Conservation (phyloP, 1,139 yeast species). For the Nakaseomyces glabratus region DNA sequence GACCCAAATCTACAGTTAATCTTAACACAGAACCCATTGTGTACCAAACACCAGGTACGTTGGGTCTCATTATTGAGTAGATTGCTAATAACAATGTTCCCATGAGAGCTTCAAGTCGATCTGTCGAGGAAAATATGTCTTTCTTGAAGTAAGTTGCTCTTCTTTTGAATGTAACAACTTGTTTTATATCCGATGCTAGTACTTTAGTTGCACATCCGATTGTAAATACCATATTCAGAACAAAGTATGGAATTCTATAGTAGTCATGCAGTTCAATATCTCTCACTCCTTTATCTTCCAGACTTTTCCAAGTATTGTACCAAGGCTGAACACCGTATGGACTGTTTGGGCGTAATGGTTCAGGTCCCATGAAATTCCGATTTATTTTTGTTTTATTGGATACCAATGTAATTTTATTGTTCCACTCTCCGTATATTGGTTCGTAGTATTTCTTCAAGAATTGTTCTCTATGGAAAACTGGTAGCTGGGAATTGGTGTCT, state of each 20-base stretch:
- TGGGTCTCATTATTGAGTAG: conserved; percentile 68
- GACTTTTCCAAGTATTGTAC: conserved; percentile 15
- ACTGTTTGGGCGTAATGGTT: conserved; percentile 5
- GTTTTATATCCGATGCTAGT: conserved; percentile 55
- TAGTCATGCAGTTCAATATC: conserved; percentile 36
- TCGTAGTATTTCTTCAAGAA: conserved; percentile 57
- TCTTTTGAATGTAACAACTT: conserved; percentile 62
- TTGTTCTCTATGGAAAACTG: conserved; percentile 71
- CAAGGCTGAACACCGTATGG: conserved; percentile 14
- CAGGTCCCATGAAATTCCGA: conserved; percentile 21
- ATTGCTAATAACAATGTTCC: conserved; percentile 59
- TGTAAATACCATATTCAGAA: conserved; percentile 68
- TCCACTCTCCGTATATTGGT: conserved; percentile 67
- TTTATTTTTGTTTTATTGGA: conserved; percentile 51
- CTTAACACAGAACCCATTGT: conserved; percentile 73
- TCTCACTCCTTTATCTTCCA: conserved; percentile 8
- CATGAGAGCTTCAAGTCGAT: conserved; percentile 63
- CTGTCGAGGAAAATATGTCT: conserved; percentile 46
- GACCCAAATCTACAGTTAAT: conserved; percentile 71
- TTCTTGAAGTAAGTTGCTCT: conserved; percentile 60
- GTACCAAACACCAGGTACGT: conserved; percentile 90
- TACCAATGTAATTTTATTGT: conserved; percentile 48
- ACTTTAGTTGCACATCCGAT: conserved; percentile 71
- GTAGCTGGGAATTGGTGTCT: conserved; percentile 74
- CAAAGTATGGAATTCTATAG: conserved; percentile 44